A percentile compares a stretch with the other conserved stretches of the same genome.
These are phyloP conservation scores for Pyricularia sp. DNA, from an alignment of 2,329 filamentous ascomycete genomes.

Conservation along the genomic window DNA sequence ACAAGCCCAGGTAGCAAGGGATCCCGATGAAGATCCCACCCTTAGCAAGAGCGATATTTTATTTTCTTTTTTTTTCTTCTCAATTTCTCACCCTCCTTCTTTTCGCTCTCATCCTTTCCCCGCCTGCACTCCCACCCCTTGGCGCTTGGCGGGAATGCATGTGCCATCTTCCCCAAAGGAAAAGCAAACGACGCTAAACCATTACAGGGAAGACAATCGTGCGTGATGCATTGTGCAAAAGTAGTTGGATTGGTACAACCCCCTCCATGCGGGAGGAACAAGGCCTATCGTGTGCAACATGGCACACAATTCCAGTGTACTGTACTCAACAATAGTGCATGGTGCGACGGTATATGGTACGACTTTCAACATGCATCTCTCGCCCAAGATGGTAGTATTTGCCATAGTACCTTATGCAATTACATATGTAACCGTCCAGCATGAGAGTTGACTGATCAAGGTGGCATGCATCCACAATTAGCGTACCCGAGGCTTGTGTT, in stretches of 20 bases:
- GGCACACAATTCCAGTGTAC: neutral
- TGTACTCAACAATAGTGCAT: neutral
- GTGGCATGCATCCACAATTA: neutral
- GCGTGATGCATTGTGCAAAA: neutral
- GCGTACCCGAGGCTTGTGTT: neutral
- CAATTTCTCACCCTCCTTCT: neutral
- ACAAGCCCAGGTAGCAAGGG: neutral
- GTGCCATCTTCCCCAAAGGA: neutral
- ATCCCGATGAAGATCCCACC: neutral
- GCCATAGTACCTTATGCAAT: neutral
- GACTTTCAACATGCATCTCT: neutral
- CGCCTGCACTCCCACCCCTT: neutral
- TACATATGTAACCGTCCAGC: neutral
- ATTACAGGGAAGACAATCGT: conserved; percentile 1
- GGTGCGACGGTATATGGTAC: neutral
- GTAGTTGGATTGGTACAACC: neutral
- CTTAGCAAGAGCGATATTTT: neutral
- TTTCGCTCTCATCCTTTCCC: neutral
- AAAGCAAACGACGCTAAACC: conserved; percentile 1
- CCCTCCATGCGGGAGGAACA: neutral
- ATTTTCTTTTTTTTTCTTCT: neutral
- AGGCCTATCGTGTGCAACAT: neutral
- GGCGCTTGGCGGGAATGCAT: conserved; percentile 1
- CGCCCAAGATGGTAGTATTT: neutral
- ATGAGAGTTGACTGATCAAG: neutral